Evolutionary conservation across 768 basidiomycete species (phyloP).

Genomic region (Crassisporium funariophilum): DNA sequence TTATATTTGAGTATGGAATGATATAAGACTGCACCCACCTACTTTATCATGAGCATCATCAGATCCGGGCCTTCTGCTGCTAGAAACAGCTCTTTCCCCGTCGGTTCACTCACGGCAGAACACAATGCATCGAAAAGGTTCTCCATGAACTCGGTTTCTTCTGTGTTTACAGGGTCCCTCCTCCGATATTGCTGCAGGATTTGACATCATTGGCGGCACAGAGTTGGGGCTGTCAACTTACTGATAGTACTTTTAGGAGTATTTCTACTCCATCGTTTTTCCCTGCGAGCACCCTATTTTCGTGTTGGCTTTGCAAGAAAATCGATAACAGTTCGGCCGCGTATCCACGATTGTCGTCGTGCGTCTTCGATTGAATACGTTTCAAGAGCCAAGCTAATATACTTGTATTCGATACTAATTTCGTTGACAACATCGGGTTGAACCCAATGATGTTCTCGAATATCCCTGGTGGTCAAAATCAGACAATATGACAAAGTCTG

Average conservation of each 20-base stretch:
- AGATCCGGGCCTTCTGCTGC: slow-evolving; percentile 92
- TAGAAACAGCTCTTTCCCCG: slow-evolving; percentile 82
- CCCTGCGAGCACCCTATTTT: slow-evolving; percentile 70
- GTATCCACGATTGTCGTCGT: slow-evolving; percentile 92
- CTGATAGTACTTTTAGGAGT: slow-evolving; percentile 76
- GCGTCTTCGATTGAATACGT: slow-evolving; percentile 68
- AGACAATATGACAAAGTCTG: background rate
- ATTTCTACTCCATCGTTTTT: slow-evolving; percentile 79
- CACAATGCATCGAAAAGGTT: slow-evolving; percentile 92
- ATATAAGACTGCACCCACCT: slow-evolving; percentile 24
- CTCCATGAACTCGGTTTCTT: slow-evolving; percentile 98
- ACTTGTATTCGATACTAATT: slow-evolving; percentile 73
- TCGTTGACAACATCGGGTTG: slow-evolving; percentile 71
- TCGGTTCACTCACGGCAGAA: slow-evolving; percentile 76
- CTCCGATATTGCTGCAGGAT: slow-evolving; percentile 76
- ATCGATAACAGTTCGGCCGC: slow-evolving; percentile 94
- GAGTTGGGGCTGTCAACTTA: slow-evolving; percentile 41
- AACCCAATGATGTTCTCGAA: slow-evolving; percentile 93
- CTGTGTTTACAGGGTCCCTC: slow-evolving; percentile 80
- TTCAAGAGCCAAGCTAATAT: slow-evolving; percentile 79
- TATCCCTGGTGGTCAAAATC: slow-evolving; percentile 53
- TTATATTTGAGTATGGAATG: background rate
- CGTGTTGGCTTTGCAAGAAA: slow-evolving; percentile 71
- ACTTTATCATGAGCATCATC: slow-evolving; percentile 99
- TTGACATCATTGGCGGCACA: background rate